Evolutionary conservation across 2,329 filamentous ascomycete species (phyloP), one percentile per base, ranked within the genome.

Genomic region (Claviceps maximensis): DNA sequence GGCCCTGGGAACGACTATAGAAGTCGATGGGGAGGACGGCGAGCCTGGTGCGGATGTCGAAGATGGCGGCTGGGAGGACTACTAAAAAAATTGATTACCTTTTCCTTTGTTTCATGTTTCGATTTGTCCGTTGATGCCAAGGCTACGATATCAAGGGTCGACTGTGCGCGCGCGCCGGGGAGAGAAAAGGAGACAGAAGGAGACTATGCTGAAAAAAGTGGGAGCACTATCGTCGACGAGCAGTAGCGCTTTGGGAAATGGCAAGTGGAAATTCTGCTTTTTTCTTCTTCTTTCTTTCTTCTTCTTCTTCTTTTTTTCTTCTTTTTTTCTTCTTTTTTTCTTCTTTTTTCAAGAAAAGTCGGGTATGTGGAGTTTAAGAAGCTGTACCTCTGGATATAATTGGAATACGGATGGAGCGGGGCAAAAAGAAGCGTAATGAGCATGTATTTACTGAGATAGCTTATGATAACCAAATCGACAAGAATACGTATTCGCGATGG

Each of bases 1-100:
- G 66, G 93, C 93, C 1, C 70, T 98, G 19, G 90, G 84, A 2
- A 86, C 86, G 21, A 85, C 74, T 42, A 73, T 87, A 49, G 82
- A 87, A 62, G 75, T 89, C 45, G 76, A 80, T 41, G 69, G 70
- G 27, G 74, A 72, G 69, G 71, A 73, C 50, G 73, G 70, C 42
- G 72, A 33, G 8, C n/a, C n/a, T 42, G 69, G 70, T 29, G 74
- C 71, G 69, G 71, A 79, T 42, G 69, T 70, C 29, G 74, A 72
- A 69, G 71, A 73, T 50, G 73, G 70, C 45, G 71, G 51, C 2
- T 59, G 58, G 58, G 58, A 73, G 40, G 60, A 69, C 52, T 62
- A 54, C 25, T 56, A 47, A 50, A 25, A 19, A 21, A 17, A 38
- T 4, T 25, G 12, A 13, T 25, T 31, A 45, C 8, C 15, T 21